These are phyloP conservation scores for Penicillium longicatenatum DNA, from an alignment of 495 filamentous ascomycete genomes.

Conservation along the genomic window DNA sequence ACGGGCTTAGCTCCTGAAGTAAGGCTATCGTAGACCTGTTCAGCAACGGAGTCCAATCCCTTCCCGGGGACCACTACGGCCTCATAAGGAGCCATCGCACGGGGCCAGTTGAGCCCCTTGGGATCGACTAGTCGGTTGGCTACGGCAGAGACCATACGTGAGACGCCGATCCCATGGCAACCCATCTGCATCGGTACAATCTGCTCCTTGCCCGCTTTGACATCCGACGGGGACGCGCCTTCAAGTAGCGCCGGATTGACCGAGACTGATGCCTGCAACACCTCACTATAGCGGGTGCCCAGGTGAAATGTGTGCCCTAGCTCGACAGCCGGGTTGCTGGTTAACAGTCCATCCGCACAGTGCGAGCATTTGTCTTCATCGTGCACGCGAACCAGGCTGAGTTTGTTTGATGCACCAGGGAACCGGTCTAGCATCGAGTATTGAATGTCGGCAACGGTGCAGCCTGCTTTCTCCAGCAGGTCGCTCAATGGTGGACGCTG, in stretches of 20 bases:
- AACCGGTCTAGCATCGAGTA: constrained; percentile 46
- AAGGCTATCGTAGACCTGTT: constrained; percentile 63
- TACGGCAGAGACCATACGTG: constrained; percentile 84
- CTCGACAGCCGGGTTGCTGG: constrained; percentile 74
- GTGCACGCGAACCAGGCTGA: constrained; percentile 63
- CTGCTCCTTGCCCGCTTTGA: constrained; percentile 24
- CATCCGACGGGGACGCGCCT: constrained; percentile 13
- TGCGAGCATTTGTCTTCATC: constrained; percentile 71
- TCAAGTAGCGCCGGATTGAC: constrained; percentile 33
- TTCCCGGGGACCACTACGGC: constrained; percentile 65
- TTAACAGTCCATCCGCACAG: constrained; percentile 65
- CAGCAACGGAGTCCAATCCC: constrained; percentile 48
- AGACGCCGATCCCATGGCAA: constrained; percentile 93
- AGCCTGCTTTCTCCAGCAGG: constrained; percentile 33
- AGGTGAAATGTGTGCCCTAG: constrained; percentile 95
- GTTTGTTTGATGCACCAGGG: constrained; percentile 38
- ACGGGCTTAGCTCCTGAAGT: constrained; percentile 23
- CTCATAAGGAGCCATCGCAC: constrained; percentile 82
- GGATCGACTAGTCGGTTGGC: constrained; percentile 72
- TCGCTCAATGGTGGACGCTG: constrained; percentile 47
- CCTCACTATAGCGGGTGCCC: constrained; percentile 81
- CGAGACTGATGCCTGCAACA: constrained; percentile 64
- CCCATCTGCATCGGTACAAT: constrained; percentile 80
- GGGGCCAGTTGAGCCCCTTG: constrained; percentile 86
- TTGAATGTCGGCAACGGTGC: constrained; percentile 35